These are phyloP conservation scores for Aspergillus pseudoterreus DNA, from an alignment of 2,329 filamentous ascomycete species.

Conservation along the genomic window DNA sequence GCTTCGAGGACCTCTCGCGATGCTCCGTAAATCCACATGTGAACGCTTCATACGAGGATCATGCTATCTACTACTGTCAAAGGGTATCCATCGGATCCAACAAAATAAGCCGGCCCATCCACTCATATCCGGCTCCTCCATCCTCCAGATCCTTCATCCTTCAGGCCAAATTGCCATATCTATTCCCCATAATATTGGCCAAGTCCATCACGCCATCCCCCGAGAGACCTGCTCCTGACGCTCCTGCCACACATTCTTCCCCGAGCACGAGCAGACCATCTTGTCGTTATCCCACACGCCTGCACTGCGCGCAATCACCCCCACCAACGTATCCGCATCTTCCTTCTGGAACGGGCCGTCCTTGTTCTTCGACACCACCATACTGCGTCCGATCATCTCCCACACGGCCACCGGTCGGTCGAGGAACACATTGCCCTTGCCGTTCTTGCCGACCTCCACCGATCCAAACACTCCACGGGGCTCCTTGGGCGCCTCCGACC, in stretches of 20 bases:
- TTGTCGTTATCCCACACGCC: constrained; percentile 99
- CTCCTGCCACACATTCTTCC: constrained; percentile 98
- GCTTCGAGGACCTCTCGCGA: constrained; percentile 1
- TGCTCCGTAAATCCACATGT: neutral
- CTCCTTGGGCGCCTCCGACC: constrained; percentile 30
- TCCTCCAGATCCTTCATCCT: neutral
- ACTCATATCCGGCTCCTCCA: neutral
- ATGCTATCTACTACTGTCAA: neutral
- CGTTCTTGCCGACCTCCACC: constrained; percentile 70
- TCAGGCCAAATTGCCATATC: neutral
- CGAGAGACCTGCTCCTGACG: constrained; percentile 81
- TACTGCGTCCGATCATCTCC: constrained; percentile 92
- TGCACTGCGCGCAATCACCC: constrained; percentile 90
- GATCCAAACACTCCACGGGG: constrained; percentile 67
- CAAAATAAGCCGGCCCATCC: neutral
- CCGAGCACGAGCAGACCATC: constrained; percentile 94
- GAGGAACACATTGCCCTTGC: constrained; percentile 74
- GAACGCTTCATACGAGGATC: neutral
- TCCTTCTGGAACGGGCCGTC: constrained; percentile 63
- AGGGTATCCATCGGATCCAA: neutral
- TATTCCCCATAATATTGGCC: neutral
- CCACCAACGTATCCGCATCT: constrained; percentile 80
- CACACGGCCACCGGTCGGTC: constrained; percentile 82
- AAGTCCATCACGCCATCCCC: constrained; percentile 71
- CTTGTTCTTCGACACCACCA: constrained; percentile 73